A percentile compares a stretch with the other conserved stretches of the same genome.
Evolutionary conservation across 106 monocot genomes (phyloP).

Genomic region (Agapanthus africanus): DNA sequence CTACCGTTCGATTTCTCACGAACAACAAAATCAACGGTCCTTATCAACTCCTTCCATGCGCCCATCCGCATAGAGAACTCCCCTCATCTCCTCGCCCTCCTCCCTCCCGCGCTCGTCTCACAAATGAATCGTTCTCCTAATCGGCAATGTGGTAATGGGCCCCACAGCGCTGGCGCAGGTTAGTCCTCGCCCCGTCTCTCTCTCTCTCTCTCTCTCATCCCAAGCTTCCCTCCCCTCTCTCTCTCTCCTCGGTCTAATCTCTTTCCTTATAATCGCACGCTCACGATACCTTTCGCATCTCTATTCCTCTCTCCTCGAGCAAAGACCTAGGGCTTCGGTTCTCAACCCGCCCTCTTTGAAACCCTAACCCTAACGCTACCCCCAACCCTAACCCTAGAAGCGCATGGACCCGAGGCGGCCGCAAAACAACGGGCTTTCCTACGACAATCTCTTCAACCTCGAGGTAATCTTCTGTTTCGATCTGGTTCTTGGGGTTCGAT

Average conservation of each 20-base stretch:
- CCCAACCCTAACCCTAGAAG: not conserved
- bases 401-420: constrained; percentile 34
- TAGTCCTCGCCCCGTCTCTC: constrained; percentile 7
- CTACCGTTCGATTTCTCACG: no score
- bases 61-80: not conserved
- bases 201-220: constrained; percentile 9
- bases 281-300: constrained; percentile 12
- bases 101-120: not conserved
- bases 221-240: not conserved
- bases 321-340: constrained; percentile 1
- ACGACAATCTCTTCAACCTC: constrained; percentile 87
- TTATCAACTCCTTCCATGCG: not conserved
- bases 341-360: not conserved
- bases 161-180: constrained; percentile 12
- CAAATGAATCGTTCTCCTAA: not conserved
- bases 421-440: constrained; percentile 37
- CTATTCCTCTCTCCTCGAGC: not conserved
- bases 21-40: no score
- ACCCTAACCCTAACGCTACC: not conserved
- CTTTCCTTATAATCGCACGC: constrained; percentile 8
- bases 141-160: not conserved
- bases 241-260: constrained; percentile 5
- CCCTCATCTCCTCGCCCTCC: not conserved
- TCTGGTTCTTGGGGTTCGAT: no score
- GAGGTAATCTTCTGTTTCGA: constrained; percentile 34